phyloP scores from a whole-genome alignment of 805 yeast genomes.

The Candida coleopterorum region DNA sequence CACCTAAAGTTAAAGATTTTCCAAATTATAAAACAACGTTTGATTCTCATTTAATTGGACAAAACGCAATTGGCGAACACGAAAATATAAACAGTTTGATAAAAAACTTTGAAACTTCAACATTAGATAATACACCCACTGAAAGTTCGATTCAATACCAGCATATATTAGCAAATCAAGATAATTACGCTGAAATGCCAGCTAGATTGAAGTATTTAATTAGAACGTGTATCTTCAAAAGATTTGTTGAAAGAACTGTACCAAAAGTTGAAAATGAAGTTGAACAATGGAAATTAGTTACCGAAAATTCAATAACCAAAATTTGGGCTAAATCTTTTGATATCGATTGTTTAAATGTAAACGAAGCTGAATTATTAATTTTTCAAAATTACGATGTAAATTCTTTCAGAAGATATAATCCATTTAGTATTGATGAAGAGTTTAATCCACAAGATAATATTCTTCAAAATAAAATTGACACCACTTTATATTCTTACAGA shows the following conservation, averaged over 20 bases:
- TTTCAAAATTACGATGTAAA: conserved; percentile 35
- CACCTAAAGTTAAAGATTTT: conserved; percentile 48
- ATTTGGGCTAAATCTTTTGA: conserved; percentile 53
- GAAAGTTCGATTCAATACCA: conserved; percentile 24
- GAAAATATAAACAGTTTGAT: conserved; percentile 1
- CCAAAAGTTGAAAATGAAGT: conserved; percentile 7
- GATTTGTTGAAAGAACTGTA: conserved; percentile 28
- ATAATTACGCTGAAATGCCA: conserved; percentile 44
- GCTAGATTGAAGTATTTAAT: conserved; percentile 48
- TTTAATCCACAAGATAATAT: conserved; percentile 18
- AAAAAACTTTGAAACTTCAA: conserved; percentile 1
- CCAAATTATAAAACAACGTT: conserved; percentile 39
- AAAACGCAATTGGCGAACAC: not conserved
- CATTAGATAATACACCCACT: conserved; percentile 17
- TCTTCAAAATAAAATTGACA: conserved; percentile 30
- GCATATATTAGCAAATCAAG: conserved; percentile 21
- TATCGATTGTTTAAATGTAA: conserved; percentile 47
- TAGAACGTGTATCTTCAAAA: conserved; percentile 55
- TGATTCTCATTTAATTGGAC: conserved; percentile 23
- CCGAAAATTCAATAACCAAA: conserved; percentile 54
- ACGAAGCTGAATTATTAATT: conserved; percentile 44
- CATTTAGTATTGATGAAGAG: conserved; percentile 19
- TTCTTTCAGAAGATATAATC: conserved; percentile 19
- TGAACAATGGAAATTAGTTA: conserved; percentile 51
- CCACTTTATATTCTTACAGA: conserved; percentile 24